Evolutionary conservation across 495 filamentous ascomycete genomes (phyloP).

Genomic region (Aspergillus hancockii): DNA sequence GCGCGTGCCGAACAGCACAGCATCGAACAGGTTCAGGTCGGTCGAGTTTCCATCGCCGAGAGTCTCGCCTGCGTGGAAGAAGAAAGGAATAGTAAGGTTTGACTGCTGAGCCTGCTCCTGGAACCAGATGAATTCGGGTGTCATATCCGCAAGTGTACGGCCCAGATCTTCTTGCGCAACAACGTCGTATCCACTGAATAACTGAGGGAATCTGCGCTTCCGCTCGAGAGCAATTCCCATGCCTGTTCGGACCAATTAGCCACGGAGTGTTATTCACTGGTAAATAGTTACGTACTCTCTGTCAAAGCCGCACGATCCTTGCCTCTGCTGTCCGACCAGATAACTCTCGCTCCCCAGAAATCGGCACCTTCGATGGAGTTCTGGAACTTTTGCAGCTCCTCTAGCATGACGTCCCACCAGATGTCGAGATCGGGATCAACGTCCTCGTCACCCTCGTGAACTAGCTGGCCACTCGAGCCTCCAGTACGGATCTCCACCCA

Average conservation of each 20-base stretch:
- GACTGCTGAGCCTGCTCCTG: constrained; percentile 14
- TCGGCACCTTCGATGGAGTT: constrained; percentile 6
- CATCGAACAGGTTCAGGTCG: constrained; percentile 25
- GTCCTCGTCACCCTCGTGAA: constrained; percentile 18
- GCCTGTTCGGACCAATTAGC: background rate
- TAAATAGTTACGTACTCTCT: background rate
- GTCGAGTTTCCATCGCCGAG: constrained; percentile 27
- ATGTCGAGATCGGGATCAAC: constrained; percentile 12
- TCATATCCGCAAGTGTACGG: constrained; percentile 18
- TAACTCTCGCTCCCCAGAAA: constrained; percentile 23
- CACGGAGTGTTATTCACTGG: background rate
- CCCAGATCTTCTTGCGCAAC: constrained; percentile 27
- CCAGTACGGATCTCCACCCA: constrained; percentile 19
- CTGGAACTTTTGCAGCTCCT: constrained; percentile 20
- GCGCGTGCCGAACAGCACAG: constrained; percentile 20
- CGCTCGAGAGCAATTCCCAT: constrained; percentile 19
- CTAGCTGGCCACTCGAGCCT: constrained; percentile 9
- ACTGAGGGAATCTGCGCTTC: constrained; percentile 19
- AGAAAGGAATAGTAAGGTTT: constrained; percentile 22
- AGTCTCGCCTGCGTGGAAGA: constrained; percentile 28
- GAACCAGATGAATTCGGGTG: constrained; percentile 25
- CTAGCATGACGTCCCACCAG: constrained; percentile 18
- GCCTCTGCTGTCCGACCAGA: constrained; percentile 16
- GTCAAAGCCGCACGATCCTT: constrained; percentile 10
- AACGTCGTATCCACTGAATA: constrained; percentile 24